Percentiles rank a stretch among this genome's conserved stretches.
These are phyloP conservation scores for Artemisia annua DNA, from an alignment of 129 eudicot genomes.

Conservation along the genomic window DNA sequence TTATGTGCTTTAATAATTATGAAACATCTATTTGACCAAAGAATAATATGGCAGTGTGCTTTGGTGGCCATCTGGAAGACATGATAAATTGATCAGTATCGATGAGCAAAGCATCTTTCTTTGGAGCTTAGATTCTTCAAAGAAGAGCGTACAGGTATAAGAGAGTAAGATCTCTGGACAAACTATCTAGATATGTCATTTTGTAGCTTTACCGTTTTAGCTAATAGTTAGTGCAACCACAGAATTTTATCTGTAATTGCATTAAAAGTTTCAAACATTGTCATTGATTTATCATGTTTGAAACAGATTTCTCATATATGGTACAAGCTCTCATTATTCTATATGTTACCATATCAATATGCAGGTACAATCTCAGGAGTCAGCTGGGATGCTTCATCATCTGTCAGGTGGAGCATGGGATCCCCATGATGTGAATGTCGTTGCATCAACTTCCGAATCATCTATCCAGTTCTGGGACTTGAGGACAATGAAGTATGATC, in stretches of 20 bases:
- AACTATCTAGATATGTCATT: slow-evolving; percentile 9
- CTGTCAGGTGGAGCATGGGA: slow-evolving; percentile 98
- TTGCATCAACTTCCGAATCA: slow-evolving; percentile 86
- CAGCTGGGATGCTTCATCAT: slow-evolving; percentile 89
- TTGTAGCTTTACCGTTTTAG: slow-evolving; percentile 13
- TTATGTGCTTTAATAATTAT: slow-evolving; percentile 11
- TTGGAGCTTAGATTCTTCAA: slow-evolving; percentile 95
- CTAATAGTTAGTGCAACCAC: neutral
- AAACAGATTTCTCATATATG: neutral
- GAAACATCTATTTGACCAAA: slow-evolving; percentile 15
- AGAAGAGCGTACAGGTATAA: slow-evolving; percentile 91
- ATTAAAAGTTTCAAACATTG: neutral
- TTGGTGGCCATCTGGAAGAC: slow-evolving; percentile 99
- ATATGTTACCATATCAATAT: neutral
- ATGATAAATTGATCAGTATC: slow-evolving; percentile 80
- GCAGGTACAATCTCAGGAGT: slow-evolving; percentile 92
- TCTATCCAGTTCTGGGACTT: slow-evolving; percentile 90
- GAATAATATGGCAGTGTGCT: slow-evolving; percentile 56
- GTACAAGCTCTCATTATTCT: neutral
- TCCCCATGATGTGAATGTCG: slow-evolving; percentile 77
- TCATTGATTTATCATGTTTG: neutral
- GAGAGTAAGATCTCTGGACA: slow-evolving; percentile 24
- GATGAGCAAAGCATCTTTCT: slow-evolving; percentile 87
- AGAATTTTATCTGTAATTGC: slow-evolving; percentile 4
- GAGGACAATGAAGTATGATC: slow-evolving; percentile 90